Base-by-base conservation (phyloP, 2,329 filamentous ascomycete species). In the Talaromyces sp. region DNA sequence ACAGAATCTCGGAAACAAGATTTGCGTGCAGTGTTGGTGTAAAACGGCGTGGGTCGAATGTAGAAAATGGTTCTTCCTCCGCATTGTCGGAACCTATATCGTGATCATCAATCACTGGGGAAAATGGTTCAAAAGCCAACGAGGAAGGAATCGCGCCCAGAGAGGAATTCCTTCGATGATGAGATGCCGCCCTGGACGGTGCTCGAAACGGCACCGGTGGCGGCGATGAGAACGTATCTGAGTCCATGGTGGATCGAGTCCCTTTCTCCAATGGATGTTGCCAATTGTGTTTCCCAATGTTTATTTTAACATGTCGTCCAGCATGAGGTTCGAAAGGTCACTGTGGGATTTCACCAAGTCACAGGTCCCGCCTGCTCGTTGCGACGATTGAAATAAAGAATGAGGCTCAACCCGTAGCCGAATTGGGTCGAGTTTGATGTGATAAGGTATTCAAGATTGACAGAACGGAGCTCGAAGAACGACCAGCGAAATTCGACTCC, bases 21-120 rank as follows among this genome's bases (percentile, higher is more conserved):
- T 91, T 97, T 8, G 95, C 95, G 75, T 98, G 95, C 11, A 99
- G 80, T 0, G 93, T 98, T 1, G 95, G 95, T 0, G 95, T 99
- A 72, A 99, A 97, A 40, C 95, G 86, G 61, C 93, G 87, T 2
- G 95, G 92, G 72, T 99, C 95, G 33, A 97, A 81, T 23, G 92
- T 87, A 2, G 85, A 86, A 37, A 92, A 86, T 50, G 80, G 85
- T 66, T 93, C 89, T 25, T 75, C 66, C 48, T 70, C 62, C 62
- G 76, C 73, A 14, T 76, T 72, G 23, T 75, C 67, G 60, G 68
- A 68, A 67, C 77, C 72, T 62, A 71, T 71, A 68, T 73, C 67
- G 66, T 78, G 76, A 52, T 74, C 72, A 21, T 73, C 67, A 65
- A 78, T 76, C 46, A 73, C 73, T 18, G 72, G 72, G 52, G 74